phyloP scores from a whole-genome alignment of 495 filamentous ascomycete species.

The Penicillium mononematosum region DNA sequence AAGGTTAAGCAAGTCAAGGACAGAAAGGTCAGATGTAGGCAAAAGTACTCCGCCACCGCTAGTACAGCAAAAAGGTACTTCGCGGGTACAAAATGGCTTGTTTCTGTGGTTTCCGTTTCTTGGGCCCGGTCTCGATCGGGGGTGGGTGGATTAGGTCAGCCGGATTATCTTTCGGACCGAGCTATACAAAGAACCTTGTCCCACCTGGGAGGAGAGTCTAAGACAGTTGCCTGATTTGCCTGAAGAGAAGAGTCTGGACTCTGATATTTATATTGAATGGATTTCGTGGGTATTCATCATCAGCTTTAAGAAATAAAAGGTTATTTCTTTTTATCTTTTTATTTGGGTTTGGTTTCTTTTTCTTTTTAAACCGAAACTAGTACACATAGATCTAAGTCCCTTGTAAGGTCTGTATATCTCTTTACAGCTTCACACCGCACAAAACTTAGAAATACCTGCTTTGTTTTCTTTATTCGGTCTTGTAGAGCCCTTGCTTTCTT shows the following conservation, averaged over 20 bases:
- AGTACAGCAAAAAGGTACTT: slow-evolving; percentile 23
- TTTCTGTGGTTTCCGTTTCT: slow-evolving; percentile 14
- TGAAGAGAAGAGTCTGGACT: slow-evolving; percentile 11
- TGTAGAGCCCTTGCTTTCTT: background rate
- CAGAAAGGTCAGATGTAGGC: slow-evolving; percentile 2
- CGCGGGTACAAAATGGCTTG: slow-evolving; percentile 9
- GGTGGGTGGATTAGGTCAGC: slow-evolving; percentile 14
- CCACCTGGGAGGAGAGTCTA: too few species aligned
- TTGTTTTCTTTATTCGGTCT: background rate
- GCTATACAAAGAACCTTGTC: slow-evolving; percentile 4
- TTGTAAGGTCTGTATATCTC: background rate
- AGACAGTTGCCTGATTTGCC: slow-evolving; percentile 2
- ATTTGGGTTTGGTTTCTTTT: background rate
- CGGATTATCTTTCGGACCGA: slow-evolving; percentile 19
- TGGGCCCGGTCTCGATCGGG: slow-evolving; percentile 21
- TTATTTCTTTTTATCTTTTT: background rate
- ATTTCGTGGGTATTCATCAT: background rate
- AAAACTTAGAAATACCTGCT: background rate
- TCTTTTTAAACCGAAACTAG: background rate
- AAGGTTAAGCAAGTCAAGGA: slow-evolving; percentile 1
- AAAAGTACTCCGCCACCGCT: slow-evolving; percentile 33
- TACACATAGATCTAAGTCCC: background rate
- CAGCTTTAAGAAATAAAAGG: background rate
- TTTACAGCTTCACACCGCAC: background rate
- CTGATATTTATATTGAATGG: slow-evolving; percentile 14